These are phyloP conservation scores for Neurospora sp. DNA, from an alignment of 495 filamentous ascomycete genomes.

Conservation along the genomic window DNA sequence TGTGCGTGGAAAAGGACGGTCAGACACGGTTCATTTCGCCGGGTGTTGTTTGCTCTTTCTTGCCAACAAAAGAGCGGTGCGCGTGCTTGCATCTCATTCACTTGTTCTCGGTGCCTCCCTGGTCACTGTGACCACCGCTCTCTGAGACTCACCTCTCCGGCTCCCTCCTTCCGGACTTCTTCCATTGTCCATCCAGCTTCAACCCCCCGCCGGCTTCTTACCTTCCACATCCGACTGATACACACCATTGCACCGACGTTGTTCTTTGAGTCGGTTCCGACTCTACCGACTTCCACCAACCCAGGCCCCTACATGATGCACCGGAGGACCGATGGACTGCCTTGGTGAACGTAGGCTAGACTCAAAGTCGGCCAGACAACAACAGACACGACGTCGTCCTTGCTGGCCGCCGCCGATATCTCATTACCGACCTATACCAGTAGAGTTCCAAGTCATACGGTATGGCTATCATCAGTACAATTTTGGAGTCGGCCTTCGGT, in stretches of 20 bases:
- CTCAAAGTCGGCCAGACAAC: constrained; percentile 7
- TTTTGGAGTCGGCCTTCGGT: neutral
- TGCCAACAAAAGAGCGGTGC: neutral
- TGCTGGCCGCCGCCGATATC: neutral
- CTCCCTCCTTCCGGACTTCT: neutral
- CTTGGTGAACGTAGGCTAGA: constrained; percentile 9
- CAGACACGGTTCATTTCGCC: neutral
- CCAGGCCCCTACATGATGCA: constrained; percentile 4
- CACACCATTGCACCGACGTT: neutral
- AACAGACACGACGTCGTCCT: neutral
- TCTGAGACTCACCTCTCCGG: neutral
- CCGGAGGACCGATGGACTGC: constrained; percentile 5
- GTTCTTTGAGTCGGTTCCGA: neutral
- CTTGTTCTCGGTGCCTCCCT: neutral
- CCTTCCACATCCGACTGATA: neutral
- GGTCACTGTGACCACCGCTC: neutral
- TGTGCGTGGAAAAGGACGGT: neutral
- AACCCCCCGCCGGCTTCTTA: neutral
- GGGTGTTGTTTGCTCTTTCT: neutral
- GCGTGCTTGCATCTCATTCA: neutral
- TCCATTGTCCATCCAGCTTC: neutral
- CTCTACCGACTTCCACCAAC: neutral
- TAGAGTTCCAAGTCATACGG: neutral
- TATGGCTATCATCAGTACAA: neutral
- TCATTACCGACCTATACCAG: neutral